Evolutionary conservation across 129 eudicot species (phyloP).

Genomic region (Mikania micrantha): DNA sequence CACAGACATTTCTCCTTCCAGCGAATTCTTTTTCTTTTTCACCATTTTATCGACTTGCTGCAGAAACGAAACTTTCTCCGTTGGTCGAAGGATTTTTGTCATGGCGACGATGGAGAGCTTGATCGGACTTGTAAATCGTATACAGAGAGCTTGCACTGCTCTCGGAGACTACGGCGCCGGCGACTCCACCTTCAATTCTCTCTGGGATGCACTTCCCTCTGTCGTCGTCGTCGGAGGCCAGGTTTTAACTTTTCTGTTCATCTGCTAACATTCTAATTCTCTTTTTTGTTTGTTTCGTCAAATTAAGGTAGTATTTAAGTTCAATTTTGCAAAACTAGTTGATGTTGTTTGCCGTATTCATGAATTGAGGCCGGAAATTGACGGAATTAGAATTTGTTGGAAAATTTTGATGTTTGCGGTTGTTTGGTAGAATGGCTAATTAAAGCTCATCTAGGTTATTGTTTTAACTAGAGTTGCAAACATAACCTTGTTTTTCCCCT

Average conservation of each 20-base stretch:
- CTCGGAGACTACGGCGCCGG: constrained; percentile 54
- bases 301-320: neutral
- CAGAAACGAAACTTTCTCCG: neutral
- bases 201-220: constrained; percentile 93
- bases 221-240: constrained; percentile 96
- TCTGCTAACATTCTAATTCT: too few relatives aligned
- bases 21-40: neutral
- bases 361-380: neutral
- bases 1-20: constrained; percentile 5
- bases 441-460: constrained; percentile 3
- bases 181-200: constrained; percentile 56
- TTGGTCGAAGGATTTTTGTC: neutral
- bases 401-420: neutral
- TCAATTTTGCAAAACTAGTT: neutral
- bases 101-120: constrained; percentile 60
- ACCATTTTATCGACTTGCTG: neutral
- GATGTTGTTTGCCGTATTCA: neutral
- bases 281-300: neutral
- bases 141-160: constrained; percentile 49
- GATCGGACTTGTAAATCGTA: constrained; percentile 47
- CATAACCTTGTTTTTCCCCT: neutral
- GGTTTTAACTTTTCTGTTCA: constrained; percentile 37
- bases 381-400: neutral
- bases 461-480: neutral
- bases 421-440: neutral